Evolutionary conservation across 176 grass and related monocot genomes (phyloP), one percentile per base, ranked within the genome.

Genomic region (Bolboschoenus planiculmis): DNA sequence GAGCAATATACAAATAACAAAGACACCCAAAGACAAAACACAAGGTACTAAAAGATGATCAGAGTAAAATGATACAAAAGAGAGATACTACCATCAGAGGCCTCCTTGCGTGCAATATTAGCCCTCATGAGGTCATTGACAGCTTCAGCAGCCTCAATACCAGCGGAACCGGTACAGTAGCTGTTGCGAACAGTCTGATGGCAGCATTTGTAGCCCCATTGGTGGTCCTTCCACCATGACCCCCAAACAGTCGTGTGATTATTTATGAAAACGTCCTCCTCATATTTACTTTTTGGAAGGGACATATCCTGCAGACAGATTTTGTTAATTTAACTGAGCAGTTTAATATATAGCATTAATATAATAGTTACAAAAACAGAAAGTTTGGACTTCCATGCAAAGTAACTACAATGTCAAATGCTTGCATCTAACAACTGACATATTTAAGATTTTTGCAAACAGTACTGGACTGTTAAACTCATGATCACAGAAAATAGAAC

Each of bases 171-270:
- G 5, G 96, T 95, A 66, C 92, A 99, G 16, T 99, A 99, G 76
- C 96, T 99, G 70, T 99, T 98, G 16, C 81, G 83, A 18, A 98
- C 89, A 62, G 80, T 87, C 56, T 95, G 92, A 46, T 89, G 92
- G 78, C 96, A 98, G 82, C 96, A 98, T 29, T 90, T 95, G 83
- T 95, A 98, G 67, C 96, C 96, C 96, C 96, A 98, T 61, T 95
- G 92, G 85, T 93, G 91, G 79, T 98, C 96, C 84, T 90, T 98
- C 92, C 96, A 98, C 96, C 96, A 98, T 23, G 96, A 98, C 72
- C 96, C 96, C 96, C 92, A 95, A 59, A 98, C 91, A 37, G 59
- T 87, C 0, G 89, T 98, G 80, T 98, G 96, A 71, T 98, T 98
- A 83, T 98, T 98, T 63, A 95, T 92, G 56, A 85, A 91, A 13